Evolutionary conservation across 1,284 basidiomycete species (phyloP), one percentile per base, ranked within the genome.

Genomic region (Boletus sp.): DNA sequence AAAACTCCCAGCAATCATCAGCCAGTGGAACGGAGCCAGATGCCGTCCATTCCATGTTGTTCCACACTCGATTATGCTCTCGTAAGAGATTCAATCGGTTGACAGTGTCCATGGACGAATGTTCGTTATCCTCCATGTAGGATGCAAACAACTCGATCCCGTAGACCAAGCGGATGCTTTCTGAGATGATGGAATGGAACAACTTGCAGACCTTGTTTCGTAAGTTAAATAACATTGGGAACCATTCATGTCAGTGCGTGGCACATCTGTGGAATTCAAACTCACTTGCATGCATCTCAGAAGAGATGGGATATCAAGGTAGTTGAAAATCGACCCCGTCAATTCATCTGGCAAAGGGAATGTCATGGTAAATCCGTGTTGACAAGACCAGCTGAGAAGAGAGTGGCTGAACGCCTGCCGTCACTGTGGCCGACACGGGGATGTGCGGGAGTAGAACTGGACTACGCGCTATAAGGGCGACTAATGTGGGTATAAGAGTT

Each of bases 1-100:
- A 76, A 10, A 84, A 68, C 55, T 84, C 82, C 81, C 81, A 78
- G 4, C 70, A 55, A 20, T 71, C 71, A 7, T 55, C 41, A 4
- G 53, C 48, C 69, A 76, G 75, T 4, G 66, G 63, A 14, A 80
- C 57, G 4, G 51, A 53, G 2, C 61, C 55, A 13, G 70, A 64
- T 3, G 66, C 56, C 3, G 61, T 62, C 69, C 69, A 78, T 3
- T 58, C 45, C 16, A 79, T 58, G 4, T 65, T 50, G 41, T 69
- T 65, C 82, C 81, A 83, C 2, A 70, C 71, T 4, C 50, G 51
- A 34, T 74, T 72, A 48, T 78, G 68, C n/a, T 68, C 57, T 44
- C 63, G 64, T 17, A 84, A 66, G 25, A 63, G 53, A 4, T 65
- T 47, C 5, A 80, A 62, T 32, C 74, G 72, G 27, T 67, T 67